Percentiles rank a stretch among this genome's conserved stretches.
These are phyloP conservation scores for Taiozyma sp. DNA, from an alignment of 1,139 yeast species.

Conservation along the genomic window DNA sequence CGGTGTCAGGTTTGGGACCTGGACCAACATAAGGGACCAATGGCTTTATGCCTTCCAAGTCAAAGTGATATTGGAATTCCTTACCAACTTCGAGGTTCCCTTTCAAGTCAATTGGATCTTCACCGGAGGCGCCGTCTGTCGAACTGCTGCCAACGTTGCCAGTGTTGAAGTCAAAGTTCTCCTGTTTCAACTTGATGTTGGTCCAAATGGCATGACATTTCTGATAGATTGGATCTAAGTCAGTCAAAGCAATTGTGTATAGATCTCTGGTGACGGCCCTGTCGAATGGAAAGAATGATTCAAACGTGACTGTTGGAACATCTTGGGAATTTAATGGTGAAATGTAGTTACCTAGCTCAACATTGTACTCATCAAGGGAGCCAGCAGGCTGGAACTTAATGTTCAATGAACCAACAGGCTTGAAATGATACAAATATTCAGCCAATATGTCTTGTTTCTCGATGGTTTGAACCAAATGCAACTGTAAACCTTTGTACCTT, in stretches of 20 bases:
- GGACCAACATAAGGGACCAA: conserved; percentile 65
- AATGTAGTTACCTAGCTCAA: conserved; percentile 16
- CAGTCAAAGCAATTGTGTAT: conserved; percentile 16
- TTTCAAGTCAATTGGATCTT: not conserved
- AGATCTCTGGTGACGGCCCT: conserved; percentile 3
- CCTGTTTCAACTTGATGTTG: conserved; percentile 11
- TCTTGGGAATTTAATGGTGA: conserved; percentile 14
- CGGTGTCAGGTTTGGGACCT: conserved; percentile 80
- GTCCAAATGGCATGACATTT: conserved; percentile 19
- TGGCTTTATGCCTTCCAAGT: conserved; percentile 17
- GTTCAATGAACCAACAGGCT: conserved; percentile 14
- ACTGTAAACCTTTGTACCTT: not conserved
- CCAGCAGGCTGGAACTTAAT: conserved; percentile 3
- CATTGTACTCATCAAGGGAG: conserved; percentile 5
- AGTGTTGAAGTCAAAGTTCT: not conserved
- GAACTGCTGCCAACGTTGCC: not conserved
- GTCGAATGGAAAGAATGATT: conserved; percentile 11
- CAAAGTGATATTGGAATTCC: conserved; percentile 9
- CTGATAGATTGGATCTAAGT: conserved; percentile 11
- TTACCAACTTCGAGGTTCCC: not conserved
- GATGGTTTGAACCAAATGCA: conserved; percentile 1
- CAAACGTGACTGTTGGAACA: conserved; percentile 10
- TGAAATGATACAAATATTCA: conserved; percentile 11
- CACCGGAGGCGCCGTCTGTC: not conserved
- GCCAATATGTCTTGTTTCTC: conserved; percentile 1